phyloP scores from a whole-genome alignment of 1,284 basidiomycete species.

The Porogramme epimiltina region DNA sequence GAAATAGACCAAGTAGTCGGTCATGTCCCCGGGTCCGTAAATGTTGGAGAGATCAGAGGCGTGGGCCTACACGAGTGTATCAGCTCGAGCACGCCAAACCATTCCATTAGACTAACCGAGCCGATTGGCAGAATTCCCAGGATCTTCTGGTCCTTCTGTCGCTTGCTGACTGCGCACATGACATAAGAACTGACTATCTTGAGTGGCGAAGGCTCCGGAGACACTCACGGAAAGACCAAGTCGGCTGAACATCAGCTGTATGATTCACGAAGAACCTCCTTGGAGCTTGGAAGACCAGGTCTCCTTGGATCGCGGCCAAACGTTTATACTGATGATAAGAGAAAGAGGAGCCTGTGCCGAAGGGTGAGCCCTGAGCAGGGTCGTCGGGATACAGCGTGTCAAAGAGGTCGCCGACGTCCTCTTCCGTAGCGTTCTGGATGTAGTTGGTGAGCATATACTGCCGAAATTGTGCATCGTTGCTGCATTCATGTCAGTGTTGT shows the following conservation, averaged over 20 bases:
- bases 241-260: slow-evolving; percentile 25
- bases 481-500: background rate
- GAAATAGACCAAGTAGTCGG: slow-evolving; percentile 16
- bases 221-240: slow-evolving; percentile 36
- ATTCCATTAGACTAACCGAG: slow-evolving; percentile 33
- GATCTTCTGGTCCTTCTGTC: slow-evolving; percentile 33
- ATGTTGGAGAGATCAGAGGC: slow-evolving; percentile 12
- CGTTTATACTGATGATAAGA: slow-evolving; percentile 54
- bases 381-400: slow-evolving; percentile 27
- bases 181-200: background rate
- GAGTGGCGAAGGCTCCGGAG: background rate
- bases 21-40: slow-evolving; percentile 11
- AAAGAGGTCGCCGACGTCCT: slow-evolving; percentile 16
- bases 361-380: slow-evolving; percentile 50
- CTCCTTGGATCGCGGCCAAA: slow-evolving; percentile 52
- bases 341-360: slow-evolving; percentile 45
- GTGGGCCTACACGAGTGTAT: slow-evolving; percentile 1
- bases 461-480: background rate
- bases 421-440: background rate
- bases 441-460: slow-evolving; percentile 2
- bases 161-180: slow-evolving; percentile 39
- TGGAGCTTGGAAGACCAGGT: slow-evolving; percentile 55
- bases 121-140: slow-evolving; percentile 36
- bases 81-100: slow-evolving; percentile 11
- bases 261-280: slow-evolving; percentile 47